A percentile compares a stretch with the other conserved stretches of the same genome.
Evolutionary conservation across 306 rosid genomes (phyloP).

Genomic region (Pachyrhizus erosus): DNA sequence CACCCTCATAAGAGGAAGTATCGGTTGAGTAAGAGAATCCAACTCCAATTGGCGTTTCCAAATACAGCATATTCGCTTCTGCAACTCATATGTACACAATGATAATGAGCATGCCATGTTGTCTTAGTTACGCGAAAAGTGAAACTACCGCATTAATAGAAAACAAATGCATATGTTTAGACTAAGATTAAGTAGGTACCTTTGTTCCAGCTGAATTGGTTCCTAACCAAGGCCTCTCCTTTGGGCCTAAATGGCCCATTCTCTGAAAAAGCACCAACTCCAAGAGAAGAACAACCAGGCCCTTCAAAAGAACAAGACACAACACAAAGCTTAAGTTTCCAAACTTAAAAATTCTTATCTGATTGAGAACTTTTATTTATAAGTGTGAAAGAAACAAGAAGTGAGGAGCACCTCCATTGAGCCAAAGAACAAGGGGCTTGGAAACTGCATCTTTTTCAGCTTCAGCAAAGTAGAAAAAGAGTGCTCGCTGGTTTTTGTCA

Average conservation of each 20-base stretch:
- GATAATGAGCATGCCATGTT: conserved; percentile 20
- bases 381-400: neutral
- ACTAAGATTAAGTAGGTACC: conserved; percentile 44
- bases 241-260: conserved; percentile 88
- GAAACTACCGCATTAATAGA: conserved; percentile 6
- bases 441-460: conserved; percentile 62
- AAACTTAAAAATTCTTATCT: neutral
- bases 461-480: conserved; percentile 74
- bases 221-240: conserved; percentile 63
- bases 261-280: conserved; percentile 86
- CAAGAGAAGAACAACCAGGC: conserved; percentile 91
- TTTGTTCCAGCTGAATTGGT: conserved; percentile 81
- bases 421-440: conserved; percentile 87
- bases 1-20: conserved; percentile 60
- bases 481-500: conserved; percentile 45
- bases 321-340: conserved; percentile 31
- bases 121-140: neutral
- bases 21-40: conserved; percentile 69
- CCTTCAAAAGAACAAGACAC: conserved; percentile 53
- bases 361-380: neutral
- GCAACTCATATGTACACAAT: conserved; percentile 25
- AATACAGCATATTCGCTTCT: conserved; percentile 76
- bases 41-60: conserved; percentile 80
- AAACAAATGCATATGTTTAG: neutral
- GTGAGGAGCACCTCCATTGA: conserved; percentile 71